phyloP scores from a whole-genome alignment of 805 yeast species.

The Kodamaea kaohsiungensis region DNA sequence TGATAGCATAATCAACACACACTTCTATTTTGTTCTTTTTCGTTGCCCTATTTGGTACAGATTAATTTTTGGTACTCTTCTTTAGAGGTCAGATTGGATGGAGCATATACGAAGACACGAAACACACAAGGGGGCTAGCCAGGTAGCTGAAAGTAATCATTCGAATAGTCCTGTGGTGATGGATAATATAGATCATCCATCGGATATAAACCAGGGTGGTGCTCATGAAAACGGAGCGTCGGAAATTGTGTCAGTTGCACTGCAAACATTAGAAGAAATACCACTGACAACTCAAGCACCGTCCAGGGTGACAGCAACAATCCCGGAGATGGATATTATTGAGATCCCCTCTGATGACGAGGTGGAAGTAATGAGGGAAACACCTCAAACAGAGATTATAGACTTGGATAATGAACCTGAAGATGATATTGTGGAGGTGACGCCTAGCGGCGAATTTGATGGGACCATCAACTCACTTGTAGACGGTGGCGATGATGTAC shows the following conservation, averaged over 20 bases:
- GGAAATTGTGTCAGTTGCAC: background rate
- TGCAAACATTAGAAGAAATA: background rate
- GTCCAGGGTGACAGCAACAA: background rate
- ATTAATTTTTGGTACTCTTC: background rate
- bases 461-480: background rate
- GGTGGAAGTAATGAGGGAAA: slow-evolving; percentile 26
- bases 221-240: background rate
- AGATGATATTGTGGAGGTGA: slow-evolving; percentile 24
- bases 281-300: background rate
- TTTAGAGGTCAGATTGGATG: background rate
- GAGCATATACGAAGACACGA: background rate
- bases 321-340: slow-evolving; percentile 9
- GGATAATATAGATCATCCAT: background rate
- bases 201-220: background rate
- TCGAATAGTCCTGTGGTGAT: background rate
- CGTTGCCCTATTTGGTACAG: background rate
- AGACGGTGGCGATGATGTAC: slow-evolving; percentile 19
- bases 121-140: background rate
- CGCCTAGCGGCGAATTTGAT: background rate
- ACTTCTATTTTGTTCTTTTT: background rate
- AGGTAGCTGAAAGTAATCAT: background rate
- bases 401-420: slow-evolving; percentile 17
- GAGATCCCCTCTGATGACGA: slow-evolving; percentile 19
- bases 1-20: background rate
- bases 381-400: slow-evolving; percentile 19